Conservation (phyloP, 495 filamentous ascomycete species). For the Astrothelium macrocarpum region DNA sequence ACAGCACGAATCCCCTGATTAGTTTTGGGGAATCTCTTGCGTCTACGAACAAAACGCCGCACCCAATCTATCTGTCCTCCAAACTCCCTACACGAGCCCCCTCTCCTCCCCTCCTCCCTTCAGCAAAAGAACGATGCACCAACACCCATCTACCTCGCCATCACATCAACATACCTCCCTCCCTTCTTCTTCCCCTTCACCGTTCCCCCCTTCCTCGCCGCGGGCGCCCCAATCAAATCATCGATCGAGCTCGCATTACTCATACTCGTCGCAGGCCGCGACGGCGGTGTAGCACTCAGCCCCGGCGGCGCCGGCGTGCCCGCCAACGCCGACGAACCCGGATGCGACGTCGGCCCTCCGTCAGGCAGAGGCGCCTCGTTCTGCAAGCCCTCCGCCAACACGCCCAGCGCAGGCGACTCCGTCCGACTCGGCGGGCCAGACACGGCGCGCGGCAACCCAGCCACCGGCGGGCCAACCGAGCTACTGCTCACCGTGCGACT, state of each 20-base stretch:
- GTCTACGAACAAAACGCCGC: background rate
- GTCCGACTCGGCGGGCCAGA: slow-evolving; percentile 18
- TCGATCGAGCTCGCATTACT: slow-evolving; percentile 79
- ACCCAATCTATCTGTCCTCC: background rate
- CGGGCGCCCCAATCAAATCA: slow-evolving; percentile 60
- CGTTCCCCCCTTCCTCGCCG: slow-evolving; percentile 53
- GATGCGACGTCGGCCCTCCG: slow-evolving; percentile 11
- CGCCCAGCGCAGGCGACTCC: slow-evolving; percentile 12
- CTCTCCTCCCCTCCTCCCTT: background rate
- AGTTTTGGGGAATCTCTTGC: background rate
- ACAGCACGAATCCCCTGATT: background rate
- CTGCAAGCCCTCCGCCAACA: background rate
- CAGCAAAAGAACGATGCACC: background rate
- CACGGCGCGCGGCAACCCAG: slow-evolving; percentile 7
- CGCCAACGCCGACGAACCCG: background rate
- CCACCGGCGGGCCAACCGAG: slow-evolving; percentile 4
- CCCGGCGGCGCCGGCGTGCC: slow-evolving; percentile 12
- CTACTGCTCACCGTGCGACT: slow-evolving; percentile 9
- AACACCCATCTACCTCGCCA: slow-evolving; percentile 45
- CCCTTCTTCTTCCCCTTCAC: slow-evolving; percentile 71
- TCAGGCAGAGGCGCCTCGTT: slow-evolving; percentile 5
- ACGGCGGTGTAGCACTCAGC: slow-evolving; percentile 19
- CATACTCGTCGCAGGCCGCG: slow-evolving; percentile 44
- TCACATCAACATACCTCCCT: slow-evolving; percentile 83
- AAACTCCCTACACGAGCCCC: background rate